phyloP scores from a whole-genome alignment of 164 flowering plant species.

The Tetracentron sinense region DNA sequence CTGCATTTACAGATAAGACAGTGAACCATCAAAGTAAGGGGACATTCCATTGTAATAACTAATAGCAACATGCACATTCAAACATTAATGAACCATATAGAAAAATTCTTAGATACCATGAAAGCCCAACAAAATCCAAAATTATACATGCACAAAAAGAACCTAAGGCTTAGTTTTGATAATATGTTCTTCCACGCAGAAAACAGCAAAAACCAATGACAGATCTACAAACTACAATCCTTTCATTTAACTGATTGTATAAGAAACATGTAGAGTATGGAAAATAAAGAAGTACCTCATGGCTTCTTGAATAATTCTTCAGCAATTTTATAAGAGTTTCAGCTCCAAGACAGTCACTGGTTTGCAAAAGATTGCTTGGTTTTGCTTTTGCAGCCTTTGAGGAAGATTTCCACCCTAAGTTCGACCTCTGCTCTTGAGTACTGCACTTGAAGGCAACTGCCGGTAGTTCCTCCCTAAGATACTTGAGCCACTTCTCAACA shows the following conservation, averaged over 20 bases:
- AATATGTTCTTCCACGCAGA: background rate
- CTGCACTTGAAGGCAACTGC: conserved; percentile 96
- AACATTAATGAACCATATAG: background rate
- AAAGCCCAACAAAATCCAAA: background rate
- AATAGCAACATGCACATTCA: background rate
- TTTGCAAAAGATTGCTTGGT: conserved; percentile 61
- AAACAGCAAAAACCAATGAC: too few species aligned
- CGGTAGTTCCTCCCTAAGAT: conserved; percentile 89
- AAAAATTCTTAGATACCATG: background rate
- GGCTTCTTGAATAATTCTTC: conserved; percentile 91
- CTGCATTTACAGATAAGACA: background rate
- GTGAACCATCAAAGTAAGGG: background rate
- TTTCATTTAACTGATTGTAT: too few species aligned
- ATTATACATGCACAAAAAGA: background rate
- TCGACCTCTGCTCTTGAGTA: conserved; percentile 88
- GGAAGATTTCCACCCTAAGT: conserved; percentile 81
- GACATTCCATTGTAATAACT: too few species aligned
- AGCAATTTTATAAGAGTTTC: conserved; percentile 82
- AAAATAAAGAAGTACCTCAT: conserved; percentile 73
- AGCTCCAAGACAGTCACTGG: conserved; percentile 99
- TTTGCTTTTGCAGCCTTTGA: conserved; percentile 56
- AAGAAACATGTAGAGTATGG: background rate
- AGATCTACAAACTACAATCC: background rate
- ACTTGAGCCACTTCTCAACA: conserved; percentile 92
- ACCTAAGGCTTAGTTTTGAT: background rate